Evolutionary conservation across 331 rosid species (phyloP).

Genomic region (Arachis monticola): DNA sequence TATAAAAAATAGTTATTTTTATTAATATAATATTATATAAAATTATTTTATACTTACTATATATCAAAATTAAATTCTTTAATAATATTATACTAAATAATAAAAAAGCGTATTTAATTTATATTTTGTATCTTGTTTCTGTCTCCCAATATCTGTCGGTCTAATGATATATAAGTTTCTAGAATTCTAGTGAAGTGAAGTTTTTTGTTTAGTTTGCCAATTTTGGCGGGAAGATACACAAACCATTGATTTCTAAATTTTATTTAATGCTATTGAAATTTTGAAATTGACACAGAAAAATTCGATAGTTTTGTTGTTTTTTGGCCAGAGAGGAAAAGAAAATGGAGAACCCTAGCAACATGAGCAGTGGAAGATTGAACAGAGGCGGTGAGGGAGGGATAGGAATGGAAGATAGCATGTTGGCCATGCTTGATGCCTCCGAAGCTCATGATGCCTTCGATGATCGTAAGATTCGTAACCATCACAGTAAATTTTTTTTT

Average conservation of each 20-base stretch:
- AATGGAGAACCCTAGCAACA: constrained; percentile 53
- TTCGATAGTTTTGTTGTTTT: background rate
- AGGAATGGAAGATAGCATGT: constrained; percentile 65
- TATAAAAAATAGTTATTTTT: too few species aligned
- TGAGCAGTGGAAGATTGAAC: constrained; percentile 34
- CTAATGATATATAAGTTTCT: too few species aligned
- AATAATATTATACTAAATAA: too few species aligned
- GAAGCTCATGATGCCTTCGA: constrained; percentile 68
- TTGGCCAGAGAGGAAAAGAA: background rate
- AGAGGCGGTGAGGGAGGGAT: constrained; percentile 39
- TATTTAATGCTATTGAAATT: background rate
- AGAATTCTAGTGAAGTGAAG: too few species aligned
- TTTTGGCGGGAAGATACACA: constrained; percentile 32
- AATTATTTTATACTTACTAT: too few species aligned
- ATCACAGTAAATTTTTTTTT: background rate
- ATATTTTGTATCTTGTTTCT: too few species aligned
- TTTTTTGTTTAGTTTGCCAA: background rate
- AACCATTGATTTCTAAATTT: background rate
- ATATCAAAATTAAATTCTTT: too few species aligned
- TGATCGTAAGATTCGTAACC: constrained; percentile 69
- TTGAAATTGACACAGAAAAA: background rate
- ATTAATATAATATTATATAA: too few species aligned
- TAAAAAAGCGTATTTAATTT: too few species aligned
- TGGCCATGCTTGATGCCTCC: constrained; percentile 71
- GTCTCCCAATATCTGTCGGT: too few species aligned